A percentile compares a stretch with the other conserved stretches of the same genome.
Conservation (phyloP, 148 eudicot species). For the Amaranthus hypochondriacus region DNA sequence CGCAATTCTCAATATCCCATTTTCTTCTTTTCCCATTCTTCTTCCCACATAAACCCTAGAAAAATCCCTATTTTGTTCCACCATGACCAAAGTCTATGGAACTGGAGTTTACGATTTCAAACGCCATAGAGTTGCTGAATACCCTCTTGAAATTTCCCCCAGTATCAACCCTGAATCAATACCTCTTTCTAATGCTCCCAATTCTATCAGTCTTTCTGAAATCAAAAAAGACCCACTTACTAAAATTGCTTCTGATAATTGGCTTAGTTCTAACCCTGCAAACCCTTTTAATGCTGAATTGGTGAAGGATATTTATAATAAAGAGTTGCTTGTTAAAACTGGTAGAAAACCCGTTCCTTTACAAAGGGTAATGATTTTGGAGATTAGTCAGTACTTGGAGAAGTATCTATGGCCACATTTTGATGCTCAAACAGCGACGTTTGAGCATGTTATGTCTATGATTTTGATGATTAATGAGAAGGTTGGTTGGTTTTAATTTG, state of each 20-base stretch:
- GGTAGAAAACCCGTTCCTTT: slow-evolving; percentile 70
- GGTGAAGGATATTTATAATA: slow-evolving; percentile 72
- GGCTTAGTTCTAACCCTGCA: slow-evolving; percentile 36
- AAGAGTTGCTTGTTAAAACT: slow-evolving; percentile 59
- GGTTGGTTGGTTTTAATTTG: slow-evolving; percentile 30
- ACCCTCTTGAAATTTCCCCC: slow-evolving; percentile 43
- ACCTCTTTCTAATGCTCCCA: slow-evolving; percentile 37
- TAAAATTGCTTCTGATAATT: slow-evolving; percentile 60
- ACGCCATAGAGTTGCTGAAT: slow-evolving; percentile 96
- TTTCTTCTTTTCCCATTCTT: background rate
- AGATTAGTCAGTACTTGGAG: slow-evolving; percentile 97
- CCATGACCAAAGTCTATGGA: slow-evolving; percentile 82
- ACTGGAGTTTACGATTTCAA: slow-evolving; percentile 82
- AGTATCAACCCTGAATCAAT: slow-evolving; percentile 21
- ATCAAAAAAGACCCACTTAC: slow-evolving; percentile 85
- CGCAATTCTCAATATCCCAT: no score
- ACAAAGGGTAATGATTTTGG: slow-evolving; percentile 93
- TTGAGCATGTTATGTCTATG: slow-evolving; percentile 95
- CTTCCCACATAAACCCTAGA: slow-evolving; percentile 10
- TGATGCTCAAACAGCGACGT: slow-evolving; percentile 47
- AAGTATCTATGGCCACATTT: slow-evolving; percentile 89
- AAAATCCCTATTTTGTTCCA: slow-evolving; percentile 5
- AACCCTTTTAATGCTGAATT: slow-evolving; percentile 54
- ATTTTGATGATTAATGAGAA: slow-evolving; percentile 94
- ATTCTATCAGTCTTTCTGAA: slow-evolving; percentile 64